Evolutionary conservation across 345 rosid genomes (phyloP), one percentile per base, ranked within the genome.

Genomic region (Dovyalis caffra): DNA sequence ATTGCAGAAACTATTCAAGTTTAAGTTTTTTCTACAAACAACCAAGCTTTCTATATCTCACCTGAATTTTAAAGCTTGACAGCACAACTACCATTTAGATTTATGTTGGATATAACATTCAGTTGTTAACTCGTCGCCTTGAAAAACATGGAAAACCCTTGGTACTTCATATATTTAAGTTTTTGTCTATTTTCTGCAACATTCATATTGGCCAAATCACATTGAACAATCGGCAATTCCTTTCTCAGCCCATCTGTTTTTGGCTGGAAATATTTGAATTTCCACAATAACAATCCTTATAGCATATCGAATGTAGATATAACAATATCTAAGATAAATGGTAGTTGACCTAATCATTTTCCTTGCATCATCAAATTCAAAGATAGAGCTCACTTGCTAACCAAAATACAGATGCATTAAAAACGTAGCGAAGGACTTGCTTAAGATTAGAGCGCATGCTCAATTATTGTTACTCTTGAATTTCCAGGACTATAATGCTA

Each of bases 401-500:
- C 2, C 21, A 6, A 18, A 47, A 47, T 47, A 47, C 18, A 40
- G 4, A 15, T 15, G 18, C 51, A 45, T 15, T 45, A 20, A 45
- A 43, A 15, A 43, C 4, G 51, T 45, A 15, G 51, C 3, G 49
- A 43, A 47, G 56, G 6, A 18, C 6, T 47, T 5, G 56, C 23
- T 47, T 47, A 1, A 18, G 23, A 47, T 47, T 6, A 20, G 6
- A 21, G 8, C 56, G 0, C 9, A 6, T 18, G 56, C 0, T 5
- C 53, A 47, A 1, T 47, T 47, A 16, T 47, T 47, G 56, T 47
- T 47, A 16, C 18, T 0, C 56, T 47, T 18, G 56, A 47, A 47
- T 47, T 18, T 47, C n/a, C 56, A 78, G 81, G 81, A 73, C 4
- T 73, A 78, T 32, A 74, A 78, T 69, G 78, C 81, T 0, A 78